A percentile compares a stretch with the other conserved stretches of the same genome.
phyloP scores from a whole-genome alignment of 306 rosid species.

The Vicia villosa region DNA sequence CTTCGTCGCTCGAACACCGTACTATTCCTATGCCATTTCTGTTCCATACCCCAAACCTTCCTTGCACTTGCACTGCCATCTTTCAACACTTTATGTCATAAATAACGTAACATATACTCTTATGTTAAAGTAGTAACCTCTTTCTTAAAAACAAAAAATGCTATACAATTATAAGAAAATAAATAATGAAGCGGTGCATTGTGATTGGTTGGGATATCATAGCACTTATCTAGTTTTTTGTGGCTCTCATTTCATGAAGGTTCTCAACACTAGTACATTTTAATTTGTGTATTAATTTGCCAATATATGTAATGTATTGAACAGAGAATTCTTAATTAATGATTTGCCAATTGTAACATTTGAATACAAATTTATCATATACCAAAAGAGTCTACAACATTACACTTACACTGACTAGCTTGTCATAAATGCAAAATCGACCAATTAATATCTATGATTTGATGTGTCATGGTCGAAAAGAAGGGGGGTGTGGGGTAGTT shows the following conservation, averaged over 20 bases:
- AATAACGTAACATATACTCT: neutral
- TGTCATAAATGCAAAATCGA: constrained; percentile 25
- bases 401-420: constrained; percentile 8
- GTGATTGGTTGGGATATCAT: constrained; percentile 20
- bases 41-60: constrained; percentile 44
- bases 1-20: constrained; percentile 41
- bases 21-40: constrained; percentile 20
- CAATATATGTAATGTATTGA: neutral
- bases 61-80: constrained; percentile 44
- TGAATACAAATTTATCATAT: constrained; percentile 14
- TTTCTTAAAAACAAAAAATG: neutral
- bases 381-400: neutral
- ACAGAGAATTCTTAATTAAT: neutral
- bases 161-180: neutral
- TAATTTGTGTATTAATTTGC: neutral
- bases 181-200: constrained; percentile 13
- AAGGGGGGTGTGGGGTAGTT: neutral
- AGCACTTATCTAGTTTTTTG: constrained; percentile 39
- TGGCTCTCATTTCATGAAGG: constrained; percentile 30
- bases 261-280: neutral
- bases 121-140: neutral
- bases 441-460: constrained; percentile 22
- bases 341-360: constrained; percentile 14
- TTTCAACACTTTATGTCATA: constrained; percentile 1
- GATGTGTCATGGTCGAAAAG: constrained; percentile 23